Evolutionary conservation across 768 basidiomycete species (phyloP).

Genomic region (Leccinum incarnatum): DNA sequence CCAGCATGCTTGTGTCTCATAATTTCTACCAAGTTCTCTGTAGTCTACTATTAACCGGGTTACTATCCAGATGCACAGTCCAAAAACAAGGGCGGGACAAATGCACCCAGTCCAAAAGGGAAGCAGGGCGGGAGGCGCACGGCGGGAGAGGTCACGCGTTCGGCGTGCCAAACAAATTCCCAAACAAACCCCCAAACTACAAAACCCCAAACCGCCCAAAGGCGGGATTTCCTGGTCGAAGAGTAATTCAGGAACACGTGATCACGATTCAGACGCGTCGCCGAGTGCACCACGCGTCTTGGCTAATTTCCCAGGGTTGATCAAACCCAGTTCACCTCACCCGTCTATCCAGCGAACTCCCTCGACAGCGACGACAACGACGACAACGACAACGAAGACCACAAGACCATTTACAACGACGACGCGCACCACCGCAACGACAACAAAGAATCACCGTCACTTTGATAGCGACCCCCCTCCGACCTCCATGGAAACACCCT

Average conservation of each 20-base stretch:
- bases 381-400: slow-evolving; percentile 1
- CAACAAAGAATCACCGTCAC: background rate
- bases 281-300: slow-evolving; percentile 18
- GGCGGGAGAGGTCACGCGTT: no score
- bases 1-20: background rate
- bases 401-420: background rate
- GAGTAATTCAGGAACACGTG: slow-evolving; percentile 18
- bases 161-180: no score
- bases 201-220: no score
- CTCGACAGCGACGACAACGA: background rate
- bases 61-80: no score
- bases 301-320: slow-evolving; percentile 32
- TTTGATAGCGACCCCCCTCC: background rate
- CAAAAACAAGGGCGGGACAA: no score
- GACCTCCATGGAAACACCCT: slow-evolving; percentile 18
- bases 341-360: background rate
- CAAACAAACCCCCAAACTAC: no score
- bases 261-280: slow-evolving; percentile 31
- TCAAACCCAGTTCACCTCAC: slow-evolving; percentile 9
- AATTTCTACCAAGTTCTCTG: background rate
- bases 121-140: no score
- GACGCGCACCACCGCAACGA: background rate
- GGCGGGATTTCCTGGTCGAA: background rate
- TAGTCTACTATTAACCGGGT: background rate
- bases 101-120: no score